These are phyloP conservation scores for Melaleuca quinquenervia DNA, from an alignment of 345 rosid species.

Conservation along the genomic window DNA sequence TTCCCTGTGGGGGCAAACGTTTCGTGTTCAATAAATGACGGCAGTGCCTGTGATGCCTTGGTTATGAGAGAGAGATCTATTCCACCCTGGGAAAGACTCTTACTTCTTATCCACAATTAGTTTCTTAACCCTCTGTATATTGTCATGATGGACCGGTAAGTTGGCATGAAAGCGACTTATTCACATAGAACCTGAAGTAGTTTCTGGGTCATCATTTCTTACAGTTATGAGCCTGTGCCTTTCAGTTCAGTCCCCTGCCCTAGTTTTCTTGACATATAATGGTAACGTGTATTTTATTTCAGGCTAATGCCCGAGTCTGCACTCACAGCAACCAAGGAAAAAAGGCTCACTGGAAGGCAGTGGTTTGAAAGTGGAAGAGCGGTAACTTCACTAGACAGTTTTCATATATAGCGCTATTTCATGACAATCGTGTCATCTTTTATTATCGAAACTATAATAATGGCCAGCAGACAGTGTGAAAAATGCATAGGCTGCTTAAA, in stretches of 20 bases:
- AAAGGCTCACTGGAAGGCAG: slow-evolving; percentile 83
- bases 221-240: not conserved
- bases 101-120: not conserved
- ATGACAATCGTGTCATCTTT: not conserved
- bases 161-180: not conserved
- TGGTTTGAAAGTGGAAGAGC: slow-evolving; percentile 91
- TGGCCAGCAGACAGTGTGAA: not conserved
- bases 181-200: not conserved
- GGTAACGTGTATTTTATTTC: not conserved
- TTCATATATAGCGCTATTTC: not conserved
- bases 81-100: not conserved
- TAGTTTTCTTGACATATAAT: not conserved
- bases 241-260: not conserved
- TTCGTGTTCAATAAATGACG: not conserved
- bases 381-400: slow-evolving; percentile 15
- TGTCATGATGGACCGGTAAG: not conserved
- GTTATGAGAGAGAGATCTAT: not conserved
- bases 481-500: not conserved
- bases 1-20: not conserved
- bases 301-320: slow-evolving; percentile 94
- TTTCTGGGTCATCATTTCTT: not conserved
- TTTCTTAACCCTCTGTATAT: not conserved
- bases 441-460: not conserved
- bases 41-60: not conserved
- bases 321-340: slow-evolving; percentile 65